Conservation (phyloP, 495 filamentous ascomycete species). For the Penicillium roqueforti region DNA sequence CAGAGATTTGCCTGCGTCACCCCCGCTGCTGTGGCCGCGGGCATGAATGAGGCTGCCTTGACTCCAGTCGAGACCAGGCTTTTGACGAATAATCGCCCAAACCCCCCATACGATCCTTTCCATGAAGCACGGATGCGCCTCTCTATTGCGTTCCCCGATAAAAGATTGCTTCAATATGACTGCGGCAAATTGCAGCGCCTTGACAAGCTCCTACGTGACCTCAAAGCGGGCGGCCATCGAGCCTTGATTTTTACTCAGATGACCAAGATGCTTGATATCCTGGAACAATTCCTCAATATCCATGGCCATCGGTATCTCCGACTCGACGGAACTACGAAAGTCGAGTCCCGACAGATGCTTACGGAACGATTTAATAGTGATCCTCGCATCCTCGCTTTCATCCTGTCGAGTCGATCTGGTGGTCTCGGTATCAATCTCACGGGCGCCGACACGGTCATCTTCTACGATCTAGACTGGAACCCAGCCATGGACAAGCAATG, state of each 20-base stretch:
- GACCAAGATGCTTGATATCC: slow-evolving; percentile 96
- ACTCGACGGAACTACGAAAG: slow-evolving; percentile 88
- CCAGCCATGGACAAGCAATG: slow-evolving; percentile 99
- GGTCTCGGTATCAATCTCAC: slow-evolving; percentile 96
- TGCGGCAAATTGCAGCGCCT: slow-evolving; percentile 95
- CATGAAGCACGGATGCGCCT: slow-evolving; percentile 90
- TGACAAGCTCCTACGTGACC: slow-evolving; percentile 76
- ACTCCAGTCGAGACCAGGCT: slow-evolving; percentile 60
- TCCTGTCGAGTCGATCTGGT: slow-evolving; percentile 89
- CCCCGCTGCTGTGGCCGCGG: slow-evolving; percentile 76
- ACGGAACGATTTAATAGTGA: slow-evolving; percentile 98
- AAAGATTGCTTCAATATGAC: slow-evolving; percentile 91
- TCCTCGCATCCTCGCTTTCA: slow-evolving; percentile 85
- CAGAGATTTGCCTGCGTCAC: slow-evolving; percentile 89
- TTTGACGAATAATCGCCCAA: slow-evolving; percentile 45
- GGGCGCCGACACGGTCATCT: slow-evolving; percentile 96
- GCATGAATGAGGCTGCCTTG: slow-evolving; percentile 64
- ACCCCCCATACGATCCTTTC: slow-evolving; percentile 71
- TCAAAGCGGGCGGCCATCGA: slow-evolving; percentile 87
- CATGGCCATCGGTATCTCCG: slow-evolving; percentile 95
- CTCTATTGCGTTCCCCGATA: slow-evolving; percentile 96
- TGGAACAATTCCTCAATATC: slow-evolving; percentile 97
- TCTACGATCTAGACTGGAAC: slow-evolving; percentile 99
- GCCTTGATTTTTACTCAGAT: slow-evolving; percentile 99
- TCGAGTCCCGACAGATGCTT: slow-evolving; percentile 91